Evolutionary conservation across 305 asterid genomes (phyloP), one percentile per base, ranked within the genome.

Genomic region (Fraxinus sp.): DNA sequence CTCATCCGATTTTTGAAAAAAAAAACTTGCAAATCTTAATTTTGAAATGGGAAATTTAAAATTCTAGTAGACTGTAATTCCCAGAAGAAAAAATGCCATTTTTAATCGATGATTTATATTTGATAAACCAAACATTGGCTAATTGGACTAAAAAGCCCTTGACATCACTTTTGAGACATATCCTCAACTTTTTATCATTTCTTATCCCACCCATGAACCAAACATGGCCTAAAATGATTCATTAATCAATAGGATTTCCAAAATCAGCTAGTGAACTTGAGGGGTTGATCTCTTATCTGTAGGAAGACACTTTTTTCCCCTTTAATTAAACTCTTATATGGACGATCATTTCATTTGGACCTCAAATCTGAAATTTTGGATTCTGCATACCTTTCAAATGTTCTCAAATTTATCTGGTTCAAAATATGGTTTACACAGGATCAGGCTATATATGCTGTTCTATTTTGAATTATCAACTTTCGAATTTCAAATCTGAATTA

Each of bases 331-430:
- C 28, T 20, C 20, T 14, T 52, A 52, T 16, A 3, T 13, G 62
- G 22, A 18, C 5, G 28, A 4, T n/a, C n/a, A n/a, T n/a, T n/a
- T 59, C 18, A 7, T 22, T 62, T 7, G n/a, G 57, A 74, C 18
- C 39, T 62, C 41, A 22, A 77, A 43, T 68, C 39, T 41, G 75
- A 32, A 33, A 33, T 33, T 74, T 62, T 68, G 11, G 1, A 75
- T 62, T 73, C 43, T 16, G 9, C 33, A n/a, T 32, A 4, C 36
- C 82, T 84, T 84, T 46, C 75, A 10, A 41, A 59, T 13, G 41
- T 62, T 82, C 70, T 37, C 41, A 41, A 33, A 57, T 20, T 22
- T 20, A 24, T 70, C 36, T 55, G 66, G 32, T 37, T 75, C 5
- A 13, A n/a, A 41, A 43, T 7, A 41, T 16, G 32, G 49, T 36